phyloP scores from a whole-genome alignment of 2,329 filamentous ascomycete species.

The Thielaviopsis cerberus region DNA sequence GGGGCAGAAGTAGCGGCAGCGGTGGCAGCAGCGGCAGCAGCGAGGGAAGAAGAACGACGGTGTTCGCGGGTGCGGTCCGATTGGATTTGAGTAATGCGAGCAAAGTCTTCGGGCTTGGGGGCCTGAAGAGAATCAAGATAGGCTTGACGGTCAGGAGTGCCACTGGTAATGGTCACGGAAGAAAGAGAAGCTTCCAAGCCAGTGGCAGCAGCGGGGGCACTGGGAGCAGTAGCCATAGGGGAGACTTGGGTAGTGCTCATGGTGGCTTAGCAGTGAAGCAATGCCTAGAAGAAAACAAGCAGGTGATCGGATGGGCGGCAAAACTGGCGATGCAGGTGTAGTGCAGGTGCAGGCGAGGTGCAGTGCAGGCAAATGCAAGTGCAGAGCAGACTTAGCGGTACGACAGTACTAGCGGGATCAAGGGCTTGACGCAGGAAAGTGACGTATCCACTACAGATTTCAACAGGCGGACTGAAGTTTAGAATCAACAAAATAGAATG shows the following conservation, averaged over 20 bases:
- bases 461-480: neutral
- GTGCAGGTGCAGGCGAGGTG: no score
- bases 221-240: neutral
- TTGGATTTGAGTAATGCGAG: conserved; percentile 31
- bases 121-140: conserved; percentile 34
- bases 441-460: neutral
- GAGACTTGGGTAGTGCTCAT: neutral
- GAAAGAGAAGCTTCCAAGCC: conserved; percentile 1
- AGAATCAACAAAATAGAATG: neutral
- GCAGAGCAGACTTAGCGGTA: neutral
- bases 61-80: conserved; percentile 26
- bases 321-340: neutral
- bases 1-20: conserved; percentile 9
- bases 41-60: conserved; percentile 1
- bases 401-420: neutral
- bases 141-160: conserved; percentile 16
- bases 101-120: conserved; percentile 28
- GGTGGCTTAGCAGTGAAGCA: neutral
- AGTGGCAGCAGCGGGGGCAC: neutral
- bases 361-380: neutral
- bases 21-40: neutral
- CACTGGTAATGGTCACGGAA: neutral
- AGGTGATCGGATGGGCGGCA: neutral
- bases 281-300: neutral
- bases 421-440: neutral